phyloP scores from a whole-genome alignment of 345 rosid species.

The Eucalyptus erythrocorys region DNA sequence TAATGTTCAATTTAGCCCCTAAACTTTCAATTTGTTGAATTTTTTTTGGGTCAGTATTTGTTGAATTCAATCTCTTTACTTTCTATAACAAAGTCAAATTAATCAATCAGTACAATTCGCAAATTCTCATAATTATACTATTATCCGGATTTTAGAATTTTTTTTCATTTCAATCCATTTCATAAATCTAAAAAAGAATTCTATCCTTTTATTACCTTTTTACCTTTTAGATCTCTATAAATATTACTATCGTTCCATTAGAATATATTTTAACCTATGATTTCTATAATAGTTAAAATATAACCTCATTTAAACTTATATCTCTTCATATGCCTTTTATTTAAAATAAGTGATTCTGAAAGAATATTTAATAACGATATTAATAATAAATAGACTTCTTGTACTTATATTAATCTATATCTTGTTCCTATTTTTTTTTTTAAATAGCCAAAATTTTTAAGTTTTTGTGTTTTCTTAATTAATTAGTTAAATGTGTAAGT shows the following conservation, averaged over 20 bases:
- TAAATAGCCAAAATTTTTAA: neutral
- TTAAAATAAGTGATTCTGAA: neutral
- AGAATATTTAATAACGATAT: neutral
- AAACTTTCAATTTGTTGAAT: neutral
- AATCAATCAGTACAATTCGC: neutral
- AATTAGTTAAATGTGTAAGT: neutral
- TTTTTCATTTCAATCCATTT: neutral
- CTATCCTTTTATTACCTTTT: neutral
- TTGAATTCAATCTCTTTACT: neutral
- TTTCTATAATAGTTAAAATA: neutral
- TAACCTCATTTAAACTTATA: neutral
- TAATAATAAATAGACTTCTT: neutral
- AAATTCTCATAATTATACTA: neutral
- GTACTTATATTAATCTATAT: neutral
- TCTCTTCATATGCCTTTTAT: neutral
- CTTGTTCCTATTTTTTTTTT: neutral
- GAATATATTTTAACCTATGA: neutral
- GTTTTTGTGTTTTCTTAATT: neutral
- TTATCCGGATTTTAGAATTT: neutral
- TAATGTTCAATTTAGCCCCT: neutral
- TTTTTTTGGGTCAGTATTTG: no score
- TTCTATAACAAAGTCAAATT: neutral
- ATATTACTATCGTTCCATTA: neutral
- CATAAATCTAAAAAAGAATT: neutral
- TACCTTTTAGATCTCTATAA: neutral